phyloP scores from a whole-genome alignment of 2,329 filamentous ascomycete genomes.

The Aspergillus sp. region DNA sequence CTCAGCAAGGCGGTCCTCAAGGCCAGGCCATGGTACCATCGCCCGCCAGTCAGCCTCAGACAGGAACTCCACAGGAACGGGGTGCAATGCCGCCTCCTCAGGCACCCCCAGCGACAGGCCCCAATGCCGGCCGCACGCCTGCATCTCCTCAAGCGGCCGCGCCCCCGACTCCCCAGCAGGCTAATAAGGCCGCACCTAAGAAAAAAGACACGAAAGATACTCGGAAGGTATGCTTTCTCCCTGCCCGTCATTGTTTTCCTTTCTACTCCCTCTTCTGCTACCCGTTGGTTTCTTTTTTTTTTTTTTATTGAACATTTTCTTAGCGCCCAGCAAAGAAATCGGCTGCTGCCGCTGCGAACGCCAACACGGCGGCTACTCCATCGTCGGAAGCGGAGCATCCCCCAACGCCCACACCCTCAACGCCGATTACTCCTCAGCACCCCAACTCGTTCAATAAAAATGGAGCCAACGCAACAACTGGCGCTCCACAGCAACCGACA shows the following conservation, averaged over 20 bases:
- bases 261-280: not conserved
- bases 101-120: conserved; percentile 34
- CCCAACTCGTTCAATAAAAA: conserved; percentile 39
- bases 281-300: conserved; percentile 1
- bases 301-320: conserved; percentile 13
- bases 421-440: conserved; percentile 43
- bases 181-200: conserved; percentile 53
- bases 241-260: not conserved
- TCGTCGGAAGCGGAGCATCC: conserved; percentile 42
- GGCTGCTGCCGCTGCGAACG: conserved; percentile 26
- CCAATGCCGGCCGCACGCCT: conserved; percentile 35
- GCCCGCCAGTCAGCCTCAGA: conserved; percentile 37
- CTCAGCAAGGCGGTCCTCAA: conserved; percentile 29
- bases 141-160: conserved; percentile 44
- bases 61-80: conserved; percentile 54
- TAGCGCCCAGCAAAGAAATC: conserved; percentile 41
- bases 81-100: conserved; percentile 47
- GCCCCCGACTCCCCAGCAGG: conserved; percentile 56
- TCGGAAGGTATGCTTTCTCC: conserved; percentile 41
- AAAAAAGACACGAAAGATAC: conserved; percentile 53
- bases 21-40: conserved; percentile 42
- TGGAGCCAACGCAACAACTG: conserved; percentile 28
- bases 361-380: conserved; percentile 38
- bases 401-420: conserved; percentile 43
- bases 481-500: conserved; percentile 28